phyloP scores from a whole-genome alignment of 2,329 filamentous ascomycete species.

The Fusarium sp. region DNA sequence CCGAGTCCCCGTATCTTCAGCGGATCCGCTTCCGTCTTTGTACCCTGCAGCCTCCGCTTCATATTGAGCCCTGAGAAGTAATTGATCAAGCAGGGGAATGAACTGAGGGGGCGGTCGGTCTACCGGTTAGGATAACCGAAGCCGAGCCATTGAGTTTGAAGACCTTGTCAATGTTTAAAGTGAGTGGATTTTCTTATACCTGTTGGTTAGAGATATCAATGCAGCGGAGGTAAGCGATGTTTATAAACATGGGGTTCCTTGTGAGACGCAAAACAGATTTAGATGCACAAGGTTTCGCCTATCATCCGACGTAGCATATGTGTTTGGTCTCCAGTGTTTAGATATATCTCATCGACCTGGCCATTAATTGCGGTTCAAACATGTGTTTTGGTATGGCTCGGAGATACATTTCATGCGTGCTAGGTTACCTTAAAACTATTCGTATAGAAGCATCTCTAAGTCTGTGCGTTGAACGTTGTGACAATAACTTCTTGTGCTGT shows the following conservation, averaged over 20 bases:
- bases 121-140: constrained; percentile 5
- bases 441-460: no score
- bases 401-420: not conserved
- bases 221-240: not conserved
- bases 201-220: not conserved
- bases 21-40: not conserved
- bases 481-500: no score
- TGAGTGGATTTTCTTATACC: not conserved
- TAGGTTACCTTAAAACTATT: accelerated
- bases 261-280: not conserved
- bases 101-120: not conserved
- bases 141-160: not conserved
- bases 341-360: not conserved
- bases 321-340: not conserved
- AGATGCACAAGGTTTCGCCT: not conserved
- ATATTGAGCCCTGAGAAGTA: not conserved
- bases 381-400: no score
- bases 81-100: not conserved
- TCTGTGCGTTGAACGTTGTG: no score
- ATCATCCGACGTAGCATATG: not conserved
- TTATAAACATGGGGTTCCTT: not conserved
- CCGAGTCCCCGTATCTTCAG: not conserved
- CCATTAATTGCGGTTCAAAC: not conserved
- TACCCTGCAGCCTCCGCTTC: not conserved
- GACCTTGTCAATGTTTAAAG: not conserved